Conservation (phyloP, 192 early-diverging fungal species). For the Linnemannia exigua region DNA sequence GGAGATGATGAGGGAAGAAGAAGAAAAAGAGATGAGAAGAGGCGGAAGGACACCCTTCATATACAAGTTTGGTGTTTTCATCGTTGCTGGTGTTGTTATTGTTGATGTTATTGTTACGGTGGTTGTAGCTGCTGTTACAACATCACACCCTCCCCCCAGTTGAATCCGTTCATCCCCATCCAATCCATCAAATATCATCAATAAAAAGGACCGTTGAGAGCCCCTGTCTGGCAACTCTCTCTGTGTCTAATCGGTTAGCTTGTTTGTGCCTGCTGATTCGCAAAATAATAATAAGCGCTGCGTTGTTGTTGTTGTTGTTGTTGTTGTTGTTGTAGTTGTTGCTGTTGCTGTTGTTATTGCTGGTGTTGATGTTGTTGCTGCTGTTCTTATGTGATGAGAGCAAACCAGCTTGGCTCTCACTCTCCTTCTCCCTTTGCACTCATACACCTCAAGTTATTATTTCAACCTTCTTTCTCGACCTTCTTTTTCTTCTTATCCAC, state of each 20-base stretch:
- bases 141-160: too few relatives aligned
- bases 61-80: too few relatives aligned
- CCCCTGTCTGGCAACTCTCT: conserved; percentile 5
- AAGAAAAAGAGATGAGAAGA: not conserved
- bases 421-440: not conserved
- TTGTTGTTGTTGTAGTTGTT: too few relatives aligned
- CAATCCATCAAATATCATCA: not conserved
- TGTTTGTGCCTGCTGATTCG: not conserved
- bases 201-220: not conserved
- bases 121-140: too few relatives aligned
- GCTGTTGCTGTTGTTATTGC: too few relatives aligned
- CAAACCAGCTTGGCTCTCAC: conserved; percentile 9
- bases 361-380: too few relatives aligned
- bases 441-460: not conserved
- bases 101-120: not conserved
- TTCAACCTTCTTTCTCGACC: not conserved
- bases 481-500: conserved; percentile 8
- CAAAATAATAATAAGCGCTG: not conserved
- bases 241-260: not conserved
- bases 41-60: not conserved
- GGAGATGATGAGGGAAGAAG: not conserved
- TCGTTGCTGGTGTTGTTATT: too few relatives aligned
- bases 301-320: too few relatives aligned
- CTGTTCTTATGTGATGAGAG: not conserved
- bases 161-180: not conserved